A percentile compares a stretch with the other conserved stretches of the same genome.
phyloP scores from a whole-genome alignment of 352 stramenopile genomes.

The Halophytophthora polymorphica region DNA sequence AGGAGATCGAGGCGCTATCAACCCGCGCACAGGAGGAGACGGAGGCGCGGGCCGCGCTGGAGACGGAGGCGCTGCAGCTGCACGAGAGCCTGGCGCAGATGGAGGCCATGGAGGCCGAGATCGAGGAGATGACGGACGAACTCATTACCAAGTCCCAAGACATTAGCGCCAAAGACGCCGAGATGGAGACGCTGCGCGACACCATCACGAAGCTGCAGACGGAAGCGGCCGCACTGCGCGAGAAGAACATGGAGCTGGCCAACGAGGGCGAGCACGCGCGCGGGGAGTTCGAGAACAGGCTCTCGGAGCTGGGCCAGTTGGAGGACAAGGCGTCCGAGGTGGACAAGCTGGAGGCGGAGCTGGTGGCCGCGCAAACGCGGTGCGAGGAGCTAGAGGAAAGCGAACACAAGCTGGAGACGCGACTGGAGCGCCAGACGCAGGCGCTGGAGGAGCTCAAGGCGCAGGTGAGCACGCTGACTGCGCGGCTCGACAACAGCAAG shows the following conservation, averaged over 20 bases:
- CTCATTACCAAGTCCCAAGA: conserved; percentile 74
- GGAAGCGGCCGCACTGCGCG: conserved; percentile 37
- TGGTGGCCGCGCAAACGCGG: conserved; percentile 38
- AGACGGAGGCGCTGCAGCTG: conserved; percentile 54
- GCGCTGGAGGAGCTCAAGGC: conserved; percentile 38
- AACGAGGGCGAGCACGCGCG: conserved; percentile 35
- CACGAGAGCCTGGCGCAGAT: conserved; percentile 58
- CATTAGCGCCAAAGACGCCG: conserved; percentile 55
- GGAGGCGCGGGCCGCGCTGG: conserved; percentile 46
- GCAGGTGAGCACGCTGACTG: conserved; percentile 39
- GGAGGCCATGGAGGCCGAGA: conserved; percentile 73
- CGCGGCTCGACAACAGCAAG: conserved; percentile 37
- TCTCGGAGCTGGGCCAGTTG: conserved; percentile 14
- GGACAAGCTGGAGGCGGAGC: conserved; percentile 28
- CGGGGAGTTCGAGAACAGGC: conserved; percentile 31
- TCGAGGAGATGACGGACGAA: conserved; percentile 77
- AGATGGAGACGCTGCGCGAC: conserved; percentile 58
- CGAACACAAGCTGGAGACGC: conserved; percentile 35
- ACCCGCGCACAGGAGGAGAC: conserved; percentile 62
- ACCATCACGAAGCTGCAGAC: conserved; percentile 40
- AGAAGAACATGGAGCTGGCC: conserved; percentile 50
- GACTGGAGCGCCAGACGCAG: conserved; percentile 44
- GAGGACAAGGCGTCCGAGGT: conserved; percentile 22
- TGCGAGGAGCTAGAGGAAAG: conserved; percentile 55
- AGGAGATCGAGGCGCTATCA: conserved; percentile 67